Base-by-base conservation (phyloP, 257 asterid genomes). In the Solanum bulbocastanum region DNA sequence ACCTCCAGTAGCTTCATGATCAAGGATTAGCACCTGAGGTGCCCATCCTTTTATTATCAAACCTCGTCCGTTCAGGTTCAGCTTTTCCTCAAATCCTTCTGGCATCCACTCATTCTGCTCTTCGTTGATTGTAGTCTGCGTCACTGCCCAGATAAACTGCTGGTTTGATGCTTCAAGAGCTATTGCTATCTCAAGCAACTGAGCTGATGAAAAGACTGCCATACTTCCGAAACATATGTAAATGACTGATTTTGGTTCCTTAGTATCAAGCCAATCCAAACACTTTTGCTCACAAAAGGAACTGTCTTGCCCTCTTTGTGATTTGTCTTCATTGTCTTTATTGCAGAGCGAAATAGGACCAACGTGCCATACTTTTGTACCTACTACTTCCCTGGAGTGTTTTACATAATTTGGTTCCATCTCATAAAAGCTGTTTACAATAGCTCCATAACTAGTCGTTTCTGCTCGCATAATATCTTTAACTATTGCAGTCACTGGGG, bases 351-450 rank as follows among this genome's bases (percentile, higher is more conserved):
- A 91, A 85, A 90, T 86, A 5, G 93, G 93, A 36, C 93, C 92
- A 15, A 90, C 22, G 20, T 85, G 69, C 90, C 92, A 91, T 12
- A 56, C 74, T 44, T 87, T 42, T 13, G 37, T 88, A 23, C 90
- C 91, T 87, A 87, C 15, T 30, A 88, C 91, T 2, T 89, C 83
- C 85, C 65, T 89, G 56, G 44, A 90, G 20, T 91, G 42, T 37
- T 89, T 87, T 2, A 85, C 91, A 44, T 90, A 92, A 37, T 85
- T 91, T 5, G 90, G 89, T 68, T 92, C 92, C 1, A 90, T 76
- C 89, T 92, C 94, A 74, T 89, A 91, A 87, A 94, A 93, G 86
- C 92, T 93, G 71, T 94, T 94, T 4, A 90, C 74, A 69, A 93
- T 75, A 33, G 86, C 90, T 68, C 94, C 93, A 78, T 90, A 90